Evolutionary conservation across 1,284 basidiomycete genomes (phyloP).

Genomic region (Schizophyllum commune): DNA sequence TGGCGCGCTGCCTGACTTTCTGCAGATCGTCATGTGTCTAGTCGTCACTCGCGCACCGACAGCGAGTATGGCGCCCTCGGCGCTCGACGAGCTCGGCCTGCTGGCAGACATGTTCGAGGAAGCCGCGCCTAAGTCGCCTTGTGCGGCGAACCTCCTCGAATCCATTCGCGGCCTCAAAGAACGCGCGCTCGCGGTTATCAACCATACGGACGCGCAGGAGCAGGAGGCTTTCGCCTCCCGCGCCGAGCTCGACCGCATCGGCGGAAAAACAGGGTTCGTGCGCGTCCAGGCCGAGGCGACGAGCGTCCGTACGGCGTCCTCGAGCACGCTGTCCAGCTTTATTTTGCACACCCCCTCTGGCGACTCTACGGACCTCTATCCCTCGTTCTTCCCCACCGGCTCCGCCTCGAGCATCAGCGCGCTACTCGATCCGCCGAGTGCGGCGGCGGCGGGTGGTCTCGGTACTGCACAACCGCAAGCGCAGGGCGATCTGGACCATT

Average conservation of each 20-base stretch:
- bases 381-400: background rate
- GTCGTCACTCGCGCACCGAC: conserved; percentile 50
- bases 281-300: background rate
- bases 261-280: conserved; percentile 46
- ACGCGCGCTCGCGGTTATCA: conserved; percentile 43
- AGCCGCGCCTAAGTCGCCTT: conserved; percentile 36
- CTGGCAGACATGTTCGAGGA: conserved; percentile 44
- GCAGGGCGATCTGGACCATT: background rate
- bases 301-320: background rate
- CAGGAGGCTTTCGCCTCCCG: conserved; percentile 21
- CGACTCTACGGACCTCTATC: background rate
- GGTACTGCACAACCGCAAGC: background rate
- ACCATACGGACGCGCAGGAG: conserved; percentile 21
- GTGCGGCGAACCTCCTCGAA: conserved; percentile 43
- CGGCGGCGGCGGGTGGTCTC: background rate
- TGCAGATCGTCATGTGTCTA: conserved; percentile 62
- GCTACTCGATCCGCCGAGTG: background rate
- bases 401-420: background rate
- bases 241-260: conserved; percentile 53
- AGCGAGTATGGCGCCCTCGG: conserved; percentile 45
- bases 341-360: conserved; percentile 3
- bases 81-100: conserved; percentile 49
- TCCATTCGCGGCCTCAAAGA: conserved; percentile 40
- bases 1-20: conserved; percentile 1
- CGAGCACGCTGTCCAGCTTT: background rate